phyloP scores from a whole-genome alignment of 306 rosid species.

The Cicer judaicum region DNA sequence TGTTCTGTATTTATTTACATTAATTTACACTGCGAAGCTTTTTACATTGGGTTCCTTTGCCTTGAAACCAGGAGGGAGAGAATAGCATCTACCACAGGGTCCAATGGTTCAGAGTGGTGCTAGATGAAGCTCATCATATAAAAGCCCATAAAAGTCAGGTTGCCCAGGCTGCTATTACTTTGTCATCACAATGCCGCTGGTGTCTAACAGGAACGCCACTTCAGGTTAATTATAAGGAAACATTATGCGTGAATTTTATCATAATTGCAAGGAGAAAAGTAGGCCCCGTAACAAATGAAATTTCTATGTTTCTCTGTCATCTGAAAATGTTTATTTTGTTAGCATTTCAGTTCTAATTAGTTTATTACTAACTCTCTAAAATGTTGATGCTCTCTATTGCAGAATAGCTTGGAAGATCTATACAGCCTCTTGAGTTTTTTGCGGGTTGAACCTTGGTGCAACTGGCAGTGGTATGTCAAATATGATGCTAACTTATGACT shows the following conservation, averaged over 20 bases:
- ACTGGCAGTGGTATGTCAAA: constrained; percentile 70
- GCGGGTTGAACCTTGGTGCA: constrained; percentile 95
- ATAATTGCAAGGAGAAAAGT: neutral
- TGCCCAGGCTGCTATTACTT: constrained; percentile 68
- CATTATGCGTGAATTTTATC: neutral
- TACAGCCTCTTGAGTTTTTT: constrained; percentile 80
- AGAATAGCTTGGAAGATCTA: constrained; percentile 90
- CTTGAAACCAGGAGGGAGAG: constrained; percentile 61
- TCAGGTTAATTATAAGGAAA: constrained; percentile 58
- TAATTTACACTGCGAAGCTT: constrained; percentile 3
- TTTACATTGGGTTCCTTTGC: neutral
- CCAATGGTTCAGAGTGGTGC: constrained; percentile 85
- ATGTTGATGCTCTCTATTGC: constrained; percentile 47
- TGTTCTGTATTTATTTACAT: neutral
- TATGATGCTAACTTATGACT: neutral
- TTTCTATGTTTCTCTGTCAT: neutral
- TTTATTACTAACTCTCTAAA: constrained; percentile 19
- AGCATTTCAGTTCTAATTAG: neutral
- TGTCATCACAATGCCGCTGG: constrained; percentile 88
- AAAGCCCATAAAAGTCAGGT: constrained; percentile 63
- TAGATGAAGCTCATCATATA: constrained; percentile 91
- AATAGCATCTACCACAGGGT: constrained; percentile 74
- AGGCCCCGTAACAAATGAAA: no score
- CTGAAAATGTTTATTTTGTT: constrained; percentile 1
- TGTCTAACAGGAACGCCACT: constrained; percentile 93